Base-by-base conservation (phyloP, 352 stramenopile genomes). In the Pythium coloratum region DNA sequence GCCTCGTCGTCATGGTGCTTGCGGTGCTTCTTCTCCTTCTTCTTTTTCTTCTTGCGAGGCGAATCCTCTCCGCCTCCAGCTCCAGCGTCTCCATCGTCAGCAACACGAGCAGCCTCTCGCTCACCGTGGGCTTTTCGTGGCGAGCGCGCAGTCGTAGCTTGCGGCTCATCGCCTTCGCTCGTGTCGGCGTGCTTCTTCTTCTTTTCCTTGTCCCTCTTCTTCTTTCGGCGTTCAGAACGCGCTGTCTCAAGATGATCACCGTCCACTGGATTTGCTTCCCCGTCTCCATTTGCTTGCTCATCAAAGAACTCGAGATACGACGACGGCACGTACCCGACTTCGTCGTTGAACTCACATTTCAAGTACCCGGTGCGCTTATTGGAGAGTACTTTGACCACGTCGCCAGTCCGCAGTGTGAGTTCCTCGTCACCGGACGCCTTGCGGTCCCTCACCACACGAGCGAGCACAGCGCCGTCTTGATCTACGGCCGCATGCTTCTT, bases 281-380 rank as follows among this genome's bases (percentile, higher is more conserved):
- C 34, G 32, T 18, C 72, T 56, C 30, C 55, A 51, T 6, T 33
- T 38, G 10, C 46, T 57, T 56, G 53, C 14, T 76, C 70, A 55
- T 91, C 85, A 1, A 94, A 74, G 47, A 95, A 94, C 68, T 94
- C 87, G 61, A 95, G 80, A 57, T 93, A 92, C 7, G 85, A 94
- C 8, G 85, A 90, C 32, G 87, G 87, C 20, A 95, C 76, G 71
- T 94, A 95, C 13, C 85, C 87, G 8, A 88, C 68, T 40, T 84
- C 70, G 38, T 90, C 84, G 20, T 75, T 81, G 54, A 80, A 88
- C 68, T 93, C 86, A 64, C 85, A 95, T 64, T 92, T 94, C 34
- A 94, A 68, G 44, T 94, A 94, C 10, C 87, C 87, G 8, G 87
- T 93, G 38, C 86, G 86, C 62, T 94, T 95, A 18, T 60, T 72